phyloP scores from a whole-genome alignment of 306 rosid genomes.

The Parietaria judaica region DNA sequence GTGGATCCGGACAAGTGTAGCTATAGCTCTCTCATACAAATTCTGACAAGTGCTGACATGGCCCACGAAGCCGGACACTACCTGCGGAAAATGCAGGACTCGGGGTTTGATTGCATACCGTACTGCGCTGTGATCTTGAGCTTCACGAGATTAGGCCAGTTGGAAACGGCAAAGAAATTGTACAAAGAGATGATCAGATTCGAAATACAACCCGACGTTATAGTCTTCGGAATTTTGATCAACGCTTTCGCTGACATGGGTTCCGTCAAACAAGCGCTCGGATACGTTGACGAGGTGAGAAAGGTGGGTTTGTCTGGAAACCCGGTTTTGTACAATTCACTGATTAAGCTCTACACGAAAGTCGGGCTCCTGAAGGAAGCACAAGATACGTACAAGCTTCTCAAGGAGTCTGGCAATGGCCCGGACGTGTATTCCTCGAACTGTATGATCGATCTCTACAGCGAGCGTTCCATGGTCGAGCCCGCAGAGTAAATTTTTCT shows the following conservation, averaged over 20 bases:
- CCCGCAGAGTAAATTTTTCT: slow-evolving; percentile 57
- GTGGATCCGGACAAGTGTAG: slow-evolving; percentile 58
- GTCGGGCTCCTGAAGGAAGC: slow-evolving; percentile 72
- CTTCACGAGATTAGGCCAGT: slow-evolving; percentile 48
- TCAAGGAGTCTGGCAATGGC: slow-evolving; percentile 41
- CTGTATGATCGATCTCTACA: slow-evolving; percentile 81
- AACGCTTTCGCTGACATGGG: slow-evolving; percentile 71
- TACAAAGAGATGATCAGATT: slow-evolving; percentile 58
- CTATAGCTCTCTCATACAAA: slow-evolving; percentile 65
- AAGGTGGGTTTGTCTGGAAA: slow-evolving; percentile 49
- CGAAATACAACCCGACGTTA: slow-evolving; percentile 50
- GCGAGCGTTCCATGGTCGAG: slow-evolving; percentile 53
- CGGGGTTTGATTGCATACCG: slow-evolving; percentile 62
- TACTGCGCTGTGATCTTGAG: slow-evolving; percentile 66
- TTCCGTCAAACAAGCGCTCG: slow-evolving; percentile 48
- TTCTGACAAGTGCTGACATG: slow-evolving; percentile 54
- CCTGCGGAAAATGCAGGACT: slow-evolving; percentile 62
- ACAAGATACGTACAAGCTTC: slow-evolving; percentile 57
- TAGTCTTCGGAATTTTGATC: slow-evolving; percentile 61
- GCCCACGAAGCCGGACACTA: slow-evolving; percentile 47
- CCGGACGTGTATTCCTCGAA: slow-evolving; percentile 62
- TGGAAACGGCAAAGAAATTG: slow-evolving; percentile 48
- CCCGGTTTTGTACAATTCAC: slow-evolving; percentile 43
- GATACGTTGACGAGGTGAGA: slow-evolving; percentile 49
- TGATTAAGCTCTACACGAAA: slow-evolving; percentile 75